A percentile compares a stretch with the other conserved stretches of the same genome.
phyloP scores from a whole-genome alignment of 495 filamentous ascomycete genomes.

The Aspergillus saccharolyticus region DNA sequence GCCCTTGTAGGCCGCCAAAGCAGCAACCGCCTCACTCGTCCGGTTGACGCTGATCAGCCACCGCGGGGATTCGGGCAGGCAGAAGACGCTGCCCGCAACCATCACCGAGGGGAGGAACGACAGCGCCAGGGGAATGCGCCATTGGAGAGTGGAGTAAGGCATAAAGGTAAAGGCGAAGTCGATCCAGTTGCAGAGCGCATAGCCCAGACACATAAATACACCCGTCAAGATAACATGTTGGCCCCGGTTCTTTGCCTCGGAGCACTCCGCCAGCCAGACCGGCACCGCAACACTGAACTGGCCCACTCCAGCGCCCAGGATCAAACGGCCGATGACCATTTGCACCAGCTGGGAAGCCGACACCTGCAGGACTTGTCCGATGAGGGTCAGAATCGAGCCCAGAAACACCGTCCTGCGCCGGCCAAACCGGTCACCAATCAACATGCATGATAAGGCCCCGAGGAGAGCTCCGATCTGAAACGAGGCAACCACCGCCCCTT shows the following conservation, averaged over 20 bases:
- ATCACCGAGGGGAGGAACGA: constrained; percentile 46
- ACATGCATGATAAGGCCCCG: constrained; percentile 35
- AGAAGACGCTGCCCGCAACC: constrained; percentile 36
- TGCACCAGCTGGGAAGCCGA: constrained; percentile 36
- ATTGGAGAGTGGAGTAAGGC: constrained; percentile 33
- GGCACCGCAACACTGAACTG: constrained; percentile 55
- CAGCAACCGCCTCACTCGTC: constrained; percentile 25
- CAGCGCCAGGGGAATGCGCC: constrained; percentile 45
- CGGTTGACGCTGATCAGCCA: constrained; percentile 37
- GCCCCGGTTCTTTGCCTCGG: constrained; percentile 34
- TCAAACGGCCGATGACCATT: constrained; percentile 39
- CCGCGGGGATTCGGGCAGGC: constrained; percentile 50
- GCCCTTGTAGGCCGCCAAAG: constrained; percentile 31
- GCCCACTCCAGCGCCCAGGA: constrained; percentile 56
- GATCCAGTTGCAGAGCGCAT: constrained; percentile 62
- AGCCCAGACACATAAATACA: constrained; percentile 53
- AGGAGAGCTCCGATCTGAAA: constrained; percentile 42
- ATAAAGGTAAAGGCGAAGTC: constrained; percentile 48
- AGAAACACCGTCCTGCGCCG: constrained; percentile 51
- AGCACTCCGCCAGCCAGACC: constrained; percentile 43
- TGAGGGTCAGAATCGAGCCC: constrained; percentile 41
- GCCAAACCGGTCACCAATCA: constrained; percentile 45
- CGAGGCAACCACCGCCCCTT: constrained; percentile 39
- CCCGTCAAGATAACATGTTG: constrained; percentile 44
- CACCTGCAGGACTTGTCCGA: constrained; percentile 48